Percentiles rank a stretch among this genome's conserved stretches.
Evolutionary conservation across 177 flowering plant genomes (phyloP).

Genomic region (Telopea speciosissima): DNA sequence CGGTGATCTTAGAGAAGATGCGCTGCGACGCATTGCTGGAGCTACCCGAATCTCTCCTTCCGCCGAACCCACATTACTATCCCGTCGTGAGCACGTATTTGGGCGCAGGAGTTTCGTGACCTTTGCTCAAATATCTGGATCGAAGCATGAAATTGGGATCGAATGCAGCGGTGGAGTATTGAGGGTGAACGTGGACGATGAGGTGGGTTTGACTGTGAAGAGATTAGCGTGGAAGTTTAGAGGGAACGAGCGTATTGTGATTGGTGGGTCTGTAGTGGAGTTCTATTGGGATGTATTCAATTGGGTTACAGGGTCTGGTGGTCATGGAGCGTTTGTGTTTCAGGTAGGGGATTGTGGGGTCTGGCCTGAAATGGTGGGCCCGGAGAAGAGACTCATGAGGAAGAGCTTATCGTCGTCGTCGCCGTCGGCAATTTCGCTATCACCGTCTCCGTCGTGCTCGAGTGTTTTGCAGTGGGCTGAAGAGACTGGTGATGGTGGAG

Average conservation of each 20-base stretch:
- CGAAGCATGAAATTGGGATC: conserved; percentile 45
- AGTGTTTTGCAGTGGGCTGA: conserved; percentile 78
- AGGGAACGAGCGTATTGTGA: conserved; percentile 54
- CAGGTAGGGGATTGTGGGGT: conserved; percentile 65
- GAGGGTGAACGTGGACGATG: conserved; percentile 50
- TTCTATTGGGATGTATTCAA: conserved; percentile 77
- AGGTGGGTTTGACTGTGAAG: conserved; percentile 40
- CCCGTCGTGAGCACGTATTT: conserved; percentile 64
- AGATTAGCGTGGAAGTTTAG: conserved; percentile 72
- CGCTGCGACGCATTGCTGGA: conserved; percentile 22
- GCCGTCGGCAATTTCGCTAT: conserved; percentile 13
- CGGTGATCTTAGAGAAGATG: conserved; percentile 42
- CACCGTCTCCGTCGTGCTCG: conserved; percentile 50
- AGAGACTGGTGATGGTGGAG: conserved; percentile 58
- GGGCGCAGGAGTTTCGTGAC: conserved; percentile 44
- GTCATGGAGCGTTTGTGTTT: conserved; percentile 58
- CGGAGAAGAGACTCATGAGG: conserved; percentile 64
- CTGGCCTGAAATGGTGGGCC: conserved; percentile 64
- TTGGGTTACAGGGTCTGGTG: conserved; percentile 37
- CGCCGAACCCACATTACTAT: conserved; percentile 32
- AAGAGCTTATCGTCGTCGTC: conserved; percentile 34
- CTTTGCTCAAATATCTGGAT: conserved; percentile 41
- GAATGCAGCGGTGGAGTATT: conserved; percentile 49
- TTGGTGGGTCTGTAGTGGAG: conserved; percentile 47
- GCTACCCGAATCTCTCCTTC: neutral